These are phyloP conservation scores for Camelina neglecta DNA, from an alignment of 345 rosid species.

Conservation along the genomic window DNA sequence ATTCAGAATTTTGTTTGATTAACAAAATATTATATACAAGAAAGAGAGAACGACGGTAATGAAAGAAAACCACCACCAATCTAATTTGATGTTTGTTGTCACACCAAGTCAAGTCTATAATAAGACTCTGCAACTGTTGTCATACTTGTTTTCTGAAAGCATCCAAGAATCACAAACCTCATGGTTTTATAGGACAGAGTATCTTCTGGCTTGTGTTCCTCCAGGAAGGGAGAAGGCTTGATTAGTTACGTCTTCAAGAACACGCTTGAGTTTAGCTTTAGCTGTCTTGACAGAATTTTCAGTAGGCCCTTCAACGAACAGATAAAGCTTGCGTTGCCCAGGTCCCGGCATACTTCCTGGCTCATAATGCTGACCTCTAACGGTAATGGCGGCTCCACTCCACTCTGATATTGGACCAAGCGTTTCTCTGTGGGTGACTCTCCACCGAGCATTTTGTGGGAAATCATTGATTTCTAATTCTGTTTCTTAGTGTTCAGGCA, in stretches of 20 bases:
- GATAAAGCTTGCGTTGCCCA: conserved; percentile 81
- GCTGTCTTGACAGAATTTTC: conserved; percentile 84
- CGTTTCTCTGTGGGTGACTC: conserved; percentile 86
- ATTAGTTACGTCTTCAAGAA: conserved; percentile 71
- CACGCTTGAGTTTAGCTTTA: conserved; percentile 72
- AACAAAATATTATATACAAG: too few relatives aligned
- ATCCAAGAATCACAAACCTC: conserved; percentile 47
- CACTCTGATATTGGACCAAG: conserved; percentile 79
- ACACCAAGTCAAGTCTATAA: conserved; percentile 19
- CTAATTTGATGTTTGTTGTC: background rate
- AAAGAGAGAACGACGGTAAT: background rate
- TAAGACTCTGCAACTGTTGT: conserved; percentile 11
- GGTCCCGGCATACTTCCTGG: conserved; percentile 61
- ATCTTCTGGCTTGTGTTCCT: conserved; percentile 77
- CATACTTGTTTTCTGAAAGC: conserved; percentile 4
- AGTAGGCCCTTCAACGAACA: conserved; percentile 80
- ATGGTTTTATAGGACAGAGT: conserved; percentile 60
- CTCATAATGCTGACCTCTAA: conserved; percentile 68
- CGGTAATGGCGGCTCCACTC: conserved; percentile 86
- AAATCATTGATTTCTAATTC: conserved; percentile 87
- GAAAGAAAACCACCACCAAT: background rate
- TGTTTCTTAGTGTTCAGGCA: conserved; percentile 87
- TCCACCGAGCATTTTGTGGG: conserved; percentile 91
- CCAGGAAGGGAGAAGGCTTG: conserved; percentile 75
- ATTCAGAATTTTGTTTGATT: background rate